Evolutionary conservation across 345 rosid species (phyloP), one percentile per base, ranked within the genome.

Genomic region (Hirschfeldia incana): DNA sequence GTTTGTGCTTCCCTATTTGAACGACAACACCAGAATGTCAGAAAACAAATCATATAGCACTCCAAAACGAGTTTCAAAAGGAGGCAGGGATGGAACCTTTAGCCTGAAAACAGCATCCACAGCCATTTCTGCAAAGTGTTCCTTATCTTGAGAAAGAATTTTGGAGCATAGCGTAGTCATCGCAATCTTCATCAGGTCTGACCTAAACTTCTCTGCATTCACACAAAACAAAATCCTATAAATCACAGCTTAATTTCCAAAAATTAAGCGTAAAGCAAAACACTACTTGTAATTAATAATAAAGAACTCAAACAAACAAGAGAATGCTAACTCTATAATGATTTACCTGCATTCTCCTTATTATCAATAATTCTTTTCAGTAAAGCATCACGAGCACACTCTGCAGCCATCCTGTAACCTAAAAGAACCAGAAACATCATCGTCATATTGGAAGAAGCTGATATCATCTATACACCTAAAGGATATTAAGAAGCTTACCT

Each of bases 321-420:
- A 16, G 1, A 49, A 67, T 4, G 36, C 15, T 29, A 39, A 0
- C 42, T 29, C 62, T 60, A 37, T 0, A 67, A 29, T 10, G 55
- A 60, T 9, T 63, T 77, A 95, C 99, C 99, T 85, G 88, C 83
- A 78, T 95, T 63, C 55, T 84, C 93, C 84, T 93, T 95, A 81
- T 95, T 93, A 82, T 93, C 94, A 60, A 83, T 82, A 15, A 88
- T 97, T 82, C 85, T 88, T 81, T 78, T 77, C 80, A 87, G 77
- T 81, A 95, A 72, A 62, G 96, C 97, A 78, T 87, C 70, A 59
- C 88, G 93, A 65, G 98, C 98, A 80, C 98, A 90, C 81, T 95
- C 97, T 12, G 97, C 90, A 28, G 98, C 99, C 98, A 95, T 91
- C 58, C 99, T 85, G 55, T 78, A 95, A 70, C 99, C 99, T 94